Conservation (phyloP, 164 flowering plant species). For the Nymphaea thermarum region DNA sequence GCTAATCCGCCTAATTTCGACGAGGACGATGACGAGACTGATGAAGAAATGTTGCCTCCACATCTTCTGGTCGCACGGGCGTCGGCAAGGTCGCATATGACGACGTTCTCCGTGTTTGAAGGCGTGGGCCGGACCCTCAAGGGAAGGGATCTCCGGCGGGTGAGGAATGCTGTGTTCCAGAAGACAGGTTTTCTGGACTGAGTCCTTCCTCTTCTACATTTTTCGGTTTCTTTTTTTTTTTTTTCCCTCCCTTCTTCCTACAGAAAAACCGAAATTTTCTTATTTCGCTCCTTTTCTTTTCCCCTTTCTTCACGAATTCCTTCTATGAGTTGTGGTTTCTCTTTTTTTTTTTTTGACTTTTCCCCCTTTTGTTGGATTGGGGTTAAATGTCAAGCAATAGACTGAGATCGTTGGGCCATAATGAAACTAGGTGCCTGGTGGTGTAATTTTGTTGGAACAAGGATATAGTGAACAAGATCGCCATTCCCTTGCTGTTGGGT, state of each 20-base stretch:
- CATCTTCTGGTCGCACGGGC: conserved; percentile 36
- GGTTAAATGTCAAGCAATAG: neutral
- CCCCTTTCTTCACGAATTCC: neutral
- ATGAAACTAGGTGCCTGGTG: neutral
- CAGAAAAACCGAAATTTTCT: neutral
- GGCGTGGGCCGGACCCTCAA: conserved; percentile 66
- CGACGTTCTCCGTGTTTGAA: conserved; percentile 46
- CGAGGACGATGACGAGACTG: conserved; percentile 15
- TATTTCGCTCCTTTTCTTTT: neutral
- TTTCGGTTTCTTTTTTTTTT: neutral
- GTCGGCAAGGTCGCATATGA: conserved; percentile 19
- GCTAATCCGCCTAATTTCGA: conserved; percentile 10
- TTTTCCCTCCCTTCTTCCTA: neutral
- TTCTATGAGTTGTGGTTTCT: neutral
- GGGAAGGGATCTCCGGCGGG: conserved; percentile 46
- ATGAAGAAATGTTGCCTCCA: conserved; percentile 40
- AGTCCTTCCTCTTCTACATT: neutral
- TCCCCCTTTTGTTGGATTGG: neutral
- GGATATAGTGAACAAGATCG: neutral
- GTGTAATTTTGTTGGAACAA: neutral
- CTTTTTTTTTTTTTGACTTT: no score
- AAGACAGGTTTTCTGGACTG: conserved; percentile 50
- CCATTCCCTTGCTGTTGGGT: neutral
- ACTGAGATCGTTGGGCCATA: neutral
- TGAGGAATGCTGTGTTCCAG: conserved; percentile 44